These are phyloP conservation scores for Phylloporus sp. DNA, from an alignment of 1,284 basidiomycete genomes.

Conservation along the genomic window DNA sequence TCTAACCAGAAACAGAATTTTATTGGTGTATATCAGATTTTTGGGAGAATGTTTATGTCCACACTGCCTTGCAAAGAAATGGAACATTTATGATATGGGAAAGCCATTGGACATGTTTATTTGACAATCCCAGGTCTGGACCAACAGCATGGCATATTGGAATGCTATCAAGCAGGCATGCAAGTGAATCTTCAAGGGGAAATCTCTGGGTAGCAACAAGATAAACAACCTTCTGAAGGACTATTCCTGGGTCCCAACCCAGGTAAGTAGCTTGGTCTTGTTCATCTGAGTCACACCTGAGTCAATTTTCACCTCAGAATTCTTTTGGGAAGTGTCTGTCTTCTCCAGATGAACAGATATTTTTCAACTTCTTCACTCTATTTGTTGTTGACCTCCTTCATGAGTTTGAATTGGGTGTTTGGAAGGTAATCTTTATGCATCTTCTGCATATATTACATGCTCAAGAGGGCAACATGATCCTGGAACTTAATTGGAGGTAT, in stretches of 20 bases:
- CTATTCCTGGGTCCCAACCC: not conserved
- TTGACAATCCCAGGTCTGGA: not conserved
- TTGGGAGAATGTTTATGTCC: slow-evolving; percentile 4
- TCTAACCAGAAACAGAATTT: not conserved
- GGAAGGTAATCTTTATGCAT: slow-evolving; percentile 28
- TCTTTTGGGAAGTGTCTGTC: no score
- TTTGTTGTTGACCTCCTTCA: not conserved
- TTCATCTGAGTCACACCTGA: no score
- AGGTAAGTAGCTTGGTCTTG: not conserved
- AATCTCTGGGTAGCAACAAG: not conserved
- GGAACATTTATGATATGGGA: slow-evolving; percentile 1
- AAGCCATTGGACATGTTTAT: not conserved
- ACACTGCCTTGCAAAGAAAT: not conserved
- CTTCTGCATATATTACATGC: slow-evolving; percentile 23
- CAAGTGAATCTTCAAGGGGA: not conserved
- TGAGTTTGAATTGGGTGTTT: slow-evolving; percentile 12
- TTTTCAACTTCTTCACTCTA: not conserved
- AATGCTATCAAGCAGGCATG: not conserved
- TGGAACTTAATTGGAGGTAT: slow-evolving; percentile 18
- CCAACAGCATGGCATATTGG: not conserved
- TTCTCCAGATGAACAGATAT: no score
- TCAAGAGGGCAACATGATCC: not conserved
- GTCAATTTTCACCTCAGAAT: no score
- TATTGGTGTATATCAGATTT: slow-evolving; percentile 17
- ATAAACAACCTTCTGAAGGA: not conserved